Evolutionary conservation across 2,329 filamentous ascomycete genomes (phyloP), one percentile per base, ranked within the genome.

Genomic region (Nigrospora oryzae): DNA sequence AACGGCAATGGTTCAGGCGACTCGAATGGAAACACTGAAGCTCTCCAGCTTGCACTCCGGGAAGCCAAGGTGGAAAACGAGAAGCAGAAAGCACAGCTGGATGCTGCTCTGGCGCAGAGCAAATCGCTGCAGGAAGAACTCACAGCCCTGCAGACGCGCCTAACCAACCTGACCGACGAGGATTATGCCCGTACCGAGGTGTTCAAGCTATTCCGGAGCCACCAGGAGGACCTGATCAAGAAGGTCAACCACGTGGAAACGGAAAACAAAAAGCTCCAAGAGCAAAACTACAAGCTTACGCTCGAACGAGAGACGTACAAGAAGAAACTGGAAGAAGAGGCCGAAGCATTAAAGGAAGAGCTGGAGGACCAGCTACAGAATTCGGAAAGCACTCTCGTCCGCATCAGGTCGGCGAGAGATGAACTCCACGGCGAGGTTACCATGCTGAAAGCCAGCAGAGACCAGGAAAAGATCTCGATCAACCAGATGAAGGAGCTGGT

Each of bases 171-270:
- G 38, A 85, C 86, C 0, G 93, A 98, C 56, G 93, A 98, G 50
- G 93, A 98, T 56, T 97, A 94, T 60, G 83, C 89, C 36, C 83
- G 89, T 46, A 95, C 89, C 5, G 89, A 96, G 56, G 75, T 95
- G 3, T 98, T 95, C 75, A 97, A 95, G 66, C 81, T 86, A 50
- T 77, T 96, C 58, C 94, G 90, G 66, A 78, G 77, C 19, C 89
- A 96, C 56, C 87, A 94, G 56, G 93, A 97, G 58, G 91, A 97
- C 55, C 79, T 95, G 10, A 89, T 96, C 54, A 91, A 88, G 63
- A 83, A 89, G 34, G 83, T 95, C 57, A 98, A 98, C 62, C 83
- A 91, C 55, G 68, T 97, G 13, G 91, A 97, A 64, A 89, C 89
- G 4, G 86, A 83, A 12, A 96, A 96, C 62, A 83, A 85, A 48